Conservation (phyloP, 108 stramenopile species). For the Skeletonema marinoi region DNA sequence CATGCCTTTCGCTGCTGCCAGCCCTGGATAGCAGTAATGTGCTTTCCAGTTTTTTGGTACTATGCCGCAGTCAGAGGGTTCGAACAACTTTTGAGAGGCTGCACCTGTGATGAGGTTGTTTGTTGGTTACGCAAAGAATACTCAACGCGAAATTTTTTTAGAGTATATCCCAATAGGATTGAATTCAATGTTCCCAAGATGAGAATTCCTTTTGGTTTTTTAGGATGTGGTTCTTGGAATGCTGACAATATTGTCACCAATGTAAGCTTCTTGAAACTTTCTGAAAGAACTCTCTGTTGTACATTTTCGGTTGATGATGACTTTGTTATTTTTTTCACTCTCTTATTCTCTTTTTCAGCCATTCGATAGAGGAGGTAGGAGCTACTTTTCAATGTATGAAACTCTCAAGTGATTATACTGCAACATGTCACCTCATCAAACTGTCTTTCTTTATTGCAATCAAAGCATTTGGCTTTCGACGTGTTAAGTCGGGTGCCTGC, state of each 20-base stretch:
- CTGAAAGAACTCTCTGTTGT: no score
- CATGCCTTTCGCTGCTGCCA: conserved; percentile 49
- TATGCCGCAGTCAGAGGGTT: background rate
- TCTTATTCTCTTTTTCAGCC: background rate
- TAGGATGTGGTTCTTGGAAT: conserved; percentile 58
- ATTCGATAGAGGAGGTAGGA: background rate
- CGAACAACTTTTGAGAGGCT: background rate
- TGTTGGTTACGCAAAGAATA: conserved; percentile 59
- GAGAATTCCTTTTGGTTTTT: conserved; percentile 40
- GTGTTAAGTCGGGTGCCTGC: conserved; percentile 20
- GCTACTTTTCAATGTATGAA: background rate
- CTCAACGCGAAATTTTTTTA: conserved; percentile 44
- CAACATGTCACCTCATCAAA: background rate
- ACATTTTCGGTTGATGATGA: no score
- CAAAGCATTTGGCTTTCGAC: conserved; percentile 59
- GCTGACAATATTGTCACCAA: conserved; percentile 27
- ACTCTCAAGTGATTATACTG: background rate
- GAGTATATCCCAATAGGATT: conserved; percentile 59
- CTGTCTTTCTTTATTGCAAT: conserved; percentile 39
- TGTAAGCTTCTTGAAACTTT: background rate
- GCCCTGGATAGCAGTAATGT: conserved; percentile 5
- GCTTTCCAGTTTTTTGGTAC: conserved; percentile 9
- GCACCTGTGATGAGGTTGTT: conserved; percentile 48
- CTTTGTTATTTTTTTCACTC: no score
- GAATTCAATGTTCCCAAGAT: conserved; percentile 39